phyloP scores from a whole-genome alignment of 2,329 filamentous ascomycete species.

The Lecanosticta acicola region DNA sequence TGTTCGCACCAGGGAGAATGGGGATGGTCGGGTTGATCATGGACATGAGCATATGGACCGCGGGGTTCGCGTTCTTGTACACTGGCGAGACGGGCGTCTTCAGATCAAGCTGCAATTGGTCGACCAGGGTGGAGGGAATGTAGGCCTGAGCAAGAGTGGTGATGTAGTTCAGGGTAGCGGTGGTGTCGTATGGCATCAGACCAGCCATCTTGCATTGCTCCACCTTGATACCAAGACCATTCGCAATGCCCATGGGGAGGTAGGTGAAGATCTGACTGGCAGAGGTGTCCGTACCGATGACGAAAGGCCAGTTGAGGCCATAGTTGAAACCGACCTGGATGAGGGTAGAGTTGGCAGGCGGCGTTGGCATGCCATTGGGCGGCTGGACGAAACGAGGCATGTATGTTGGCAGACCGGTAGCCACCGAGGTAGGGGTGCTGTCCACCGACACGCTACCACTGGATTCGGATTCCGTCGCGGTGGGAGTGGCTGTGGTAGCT shows the following conservation, averaged over 20 bases:
- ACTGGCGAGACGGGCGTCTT: constrained; percentile 65
- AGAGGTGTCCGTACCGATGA: constrained; percentile 64
- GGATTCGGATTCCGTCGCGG: constrained; percentile 4
- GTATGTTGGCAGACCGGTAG: constrained; percentile 55
- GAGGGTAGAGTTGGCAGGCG: constrained; percentile 59
- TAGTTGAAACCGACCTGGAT: constrained; percentile 83
- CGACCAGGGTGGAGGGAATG: constrained; percentile 41
- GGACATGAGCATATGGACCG: constrained; percentile 66
- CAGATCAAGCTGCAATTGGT: constrained; percentile 62
- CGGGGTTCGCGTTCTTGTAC: constrained; percentile 62
- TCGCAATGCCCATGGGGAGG: constrained; percentile 64
- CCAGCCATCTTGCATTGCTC: constrained; percentile 60
- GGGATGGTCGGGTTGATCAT: constrained; percentile 82
- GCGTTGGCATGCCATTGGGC: constrained; percentile 50
- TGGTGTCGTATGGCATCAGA: constrained; percentile 72
- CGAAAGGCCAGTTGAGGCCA: constrained; percentile 77
- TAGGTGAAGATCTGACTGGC: constrained; percentile 80
- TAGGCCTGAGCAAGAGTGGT: constrained; percentile 64
- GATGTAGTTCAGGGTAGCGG: constrained; percentile 63
- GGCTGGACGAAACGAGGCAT: constrained; percentile 74
- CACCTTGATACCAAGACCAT: constrained; percentile 50
- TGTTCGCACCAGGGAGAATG: constrained; percentile 49
- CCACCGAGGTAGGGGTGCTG: constrained; percentile 40
- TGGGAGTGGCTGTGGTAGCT: constrained; percentile 29
- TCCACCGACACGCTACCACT: constrained; percentile 33